phyloP scores from a whole-genome alignment of 495 filamentous ascomycete genomes.

The Penicillium crystallinum region DNA sequence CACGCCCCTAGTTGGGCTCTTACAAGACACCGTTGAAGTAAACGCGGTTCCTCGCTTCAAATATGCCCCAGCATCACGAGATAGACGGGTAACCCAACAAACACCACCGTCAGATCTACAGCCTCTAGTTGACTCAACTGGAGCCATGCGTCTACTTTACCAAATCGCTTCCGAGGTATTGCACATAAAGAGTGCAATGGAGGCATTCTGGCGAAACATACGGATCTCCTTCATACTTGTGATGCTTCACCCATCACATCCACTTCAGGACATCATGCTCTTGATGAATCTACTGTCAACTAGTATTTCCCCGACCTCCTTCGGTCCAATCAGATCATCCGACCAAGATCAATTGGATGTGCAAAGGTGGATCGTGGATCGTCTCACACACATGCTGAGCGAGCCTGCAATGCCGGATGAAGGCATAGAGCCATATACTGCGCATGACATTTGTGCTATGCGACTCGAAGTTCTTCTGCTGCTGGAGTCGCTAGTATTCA shows the following conservation, averaged over 20 bases:
- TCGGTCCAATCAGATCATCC: slow-evolving; percentile 54
- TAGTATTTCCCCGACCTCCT: slow-evolving; percentile 51
- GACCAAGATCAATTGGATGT: slow-evolving; percentile 48
- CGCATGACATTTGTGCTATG: slow-evolving; percentile 49
- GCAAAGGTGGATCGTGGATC: slow-evolving; percentile 57
- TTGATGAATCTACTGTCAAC: slow-evolving; percentile 55
- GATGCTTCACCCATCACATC: slow-evolving; percentile 56
- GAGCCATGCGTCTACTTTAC: slow-evolving; percentile 54
- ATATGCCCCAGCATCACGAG: slow-evolving; percentile 38
- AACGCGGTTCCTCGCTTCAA: slow-evolving; percentile 51
- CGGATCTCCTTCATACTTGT: slow-evolving; percentile 60
- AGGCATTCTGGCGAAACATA: slow-evolving; percentile 56
- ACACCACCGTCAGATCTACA: slow-evolving; percentile 44
- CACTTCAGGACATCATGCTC: slow-evolving; percentile 52
- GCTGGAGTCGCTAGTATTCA: slow-evolving; percentile 47
- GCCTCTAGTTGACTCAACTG: slow-evolving; percentile 48
- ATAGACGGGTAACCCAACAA: slow-evolving; percentile 33
- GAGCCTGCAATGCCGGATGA: slow-evolving; percentile 48
- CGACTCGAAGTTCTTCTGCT: slow-evolving; percentile 53
- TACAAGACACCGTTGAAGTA: slow-evolving; percentile 53
- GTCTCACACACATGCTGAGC: slow-evolving; percentile 54
- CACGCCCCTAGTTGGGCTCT: slow-evolving; percentile 47
- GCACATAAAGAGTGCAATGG: slow-evolving; percentile 34
- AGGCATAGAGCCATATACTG: slow-evolving; percentile 43
- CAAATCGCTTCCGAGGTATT: slow-evolving; percentile 49